Percentiles rank a stretch among this genome's conserved stretches.
Evolutionary conservation across 495 filamentous ascomycete species (phyloP).

Genomic region (Elasticomyces elasticus): DNA sequence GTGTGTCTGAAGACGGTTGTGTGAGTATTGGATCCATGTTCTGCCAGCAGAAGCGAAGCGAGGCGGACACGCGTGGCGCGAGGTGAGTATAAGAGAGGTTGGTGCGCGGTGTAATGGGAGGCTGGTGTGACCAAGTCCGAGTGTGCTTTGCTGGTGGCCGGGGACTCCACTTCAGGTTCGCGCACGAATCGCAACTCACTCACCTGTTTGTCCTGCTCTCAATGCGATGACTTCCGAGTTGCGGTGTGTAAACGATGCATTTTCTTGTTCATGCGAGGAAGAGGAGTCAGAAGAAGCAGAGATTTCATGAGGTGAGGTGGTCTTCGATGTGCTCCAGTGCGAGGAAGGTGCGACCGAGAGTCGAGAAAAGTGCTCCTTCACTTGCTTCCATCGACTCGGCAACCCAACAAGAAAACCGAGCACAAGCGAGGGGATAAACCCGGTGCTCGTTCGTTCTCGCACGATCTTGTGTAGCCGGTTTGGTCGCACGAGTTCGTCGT

Average conservation of each 20-base stretch:
- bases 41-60: background rate
- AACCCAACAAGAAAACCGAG: too few species aligned
- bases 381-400: too few species aligned
- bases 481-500: background rate
- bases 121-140: too few species aligned
- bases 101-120: too few species aligned
- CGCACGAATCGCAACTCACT: slow-evolving; percentile 1
- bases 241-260: background rate
- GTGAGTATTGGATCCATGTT: background rate
- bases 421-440: background rate
- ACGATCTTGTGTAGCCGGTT: background rate
- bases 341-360: too few species aligned
- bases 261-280: background rate
- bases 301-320: too few species aligned
- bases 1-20: background rate
- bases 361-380: too few species aligned
- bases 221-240: background rate
- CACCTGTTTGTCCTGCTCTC: too few species aligned
- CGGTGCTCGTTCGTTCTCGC: background rate
- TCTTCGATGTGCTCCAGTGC: too few species aligned
- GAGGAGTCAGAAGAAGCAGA: too few species aligned
- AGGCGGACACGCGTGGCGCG: slow-evolving; percentile 3
- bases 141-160: background rate
- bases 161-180: background rate
- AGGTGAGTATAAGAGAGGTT: background rate